A percentile compares a stretch with the other conserved stretches of the same genome.
Evolutionary conservation across 1,139 yeast genomes (phyloP).

Genomic region (Citeromyces siamensis): DNA sequence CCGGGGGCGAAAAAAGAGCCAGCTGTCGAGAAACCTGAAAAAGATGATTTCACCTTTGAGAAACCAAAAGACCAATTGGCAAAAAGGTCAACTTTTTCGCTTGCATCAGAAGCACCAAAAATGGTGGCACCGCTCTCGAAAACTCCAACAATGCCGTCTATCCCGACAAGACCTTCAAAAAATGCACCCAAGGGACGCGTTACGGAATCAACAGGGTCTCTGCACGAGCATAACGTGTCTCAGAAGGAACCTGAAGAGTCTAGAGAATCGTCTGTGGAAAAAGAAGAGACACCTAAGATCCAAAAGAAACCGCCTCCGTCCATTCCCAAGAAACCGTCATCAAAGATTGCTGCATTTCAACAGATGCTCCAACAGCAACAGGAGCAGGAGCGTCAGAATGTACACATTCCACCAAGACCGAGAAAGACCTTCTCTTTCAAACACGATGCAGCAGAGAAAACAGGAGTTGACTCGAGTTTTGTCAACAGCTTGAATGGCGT

Average conservation of each 20-base stretch:
- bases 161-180: background rate
- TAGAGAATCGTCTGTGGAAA: background rate
- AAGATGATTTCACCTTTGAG: too few species aligned
- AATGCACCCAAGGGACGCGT: background rate
- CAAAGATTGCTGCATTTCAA: conserved; percentile 71
- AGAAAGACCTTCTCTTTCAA: conserved; percentile 2
- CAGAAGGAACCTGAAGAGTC: too few species aligned
- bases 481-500: conserved; percentile 1
- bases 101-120: background rate
- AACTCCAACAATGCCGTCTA: background rate
- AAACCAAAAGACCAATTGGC: too few species aligned
- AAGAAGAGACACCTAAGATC: background rate
- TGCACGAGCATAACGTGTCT: background rate
- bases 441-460: conserved; percentile 5
- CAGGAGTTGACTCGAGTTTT: background rate
- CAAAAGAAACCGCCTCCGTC: conserved; percentile 41
- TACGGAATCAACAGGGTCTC: background rate
- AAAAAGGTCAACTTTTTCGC: too few species aligned
- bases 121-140: background rate
- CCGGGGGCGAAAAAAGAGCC: too few species aligned
- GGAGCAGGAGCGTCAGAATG: conserved; percentile 16
- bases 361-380: conserved; percentile 47
- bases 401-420: conserved; percentile 10
- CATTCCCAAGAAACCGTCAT: conserved; percentile 64
- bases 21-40: too few species aligned